Conservation (phyloP, 148 eudicot genomes). For the Agrostemma githago region DNA sequence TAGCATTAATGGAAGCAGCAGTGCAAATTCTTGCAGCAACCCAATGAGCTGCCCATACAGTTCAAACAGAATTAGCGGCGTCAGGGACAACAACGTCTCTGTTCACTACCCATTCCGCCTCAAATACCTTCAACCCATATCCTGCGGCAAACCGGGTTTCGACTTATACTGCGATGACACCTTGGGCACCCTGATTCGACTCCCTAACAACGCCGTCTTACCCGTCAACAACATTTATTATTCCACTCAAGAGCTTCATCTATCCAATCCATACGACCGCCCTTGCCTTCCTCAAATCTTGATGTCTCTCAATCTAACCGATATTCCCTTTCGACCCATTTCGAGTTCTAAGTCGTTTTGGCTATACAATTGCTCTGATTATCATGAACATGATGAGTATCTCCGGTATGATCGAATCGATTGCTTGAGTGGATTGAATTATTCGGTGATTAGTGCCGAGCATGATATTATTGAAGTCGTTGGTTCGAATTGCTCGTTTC, state of each 20-base stretch:
- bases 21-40: background rate
- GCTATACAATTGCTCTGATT: background rate
- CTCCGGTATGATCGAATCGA: background rate
- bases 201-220: conserved; percentile 2
- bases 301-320: background rate
- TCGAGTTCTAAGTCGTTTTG: background rate
- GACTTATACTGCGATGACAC: conserved; percentile 9
- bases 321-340: background rate
- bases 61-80: background rate
- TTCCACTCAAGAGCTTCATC: no score
- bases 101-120: conserved; percentile 10
- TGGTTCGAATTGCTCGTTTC: background rate
- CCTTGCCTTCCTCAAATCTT: background rate
- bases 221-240: background rate
- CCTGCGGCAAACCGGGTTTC: conserved; percentile 12
- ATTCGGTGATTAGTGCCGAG: background rate
- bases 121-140: background rate
- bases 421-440: background rate
- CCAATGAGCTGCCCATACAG: background rate
- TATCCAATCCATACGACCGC: background rate
- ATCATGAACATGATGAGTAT: no score
- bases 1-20: background rate
- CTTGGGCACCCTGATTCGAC: background rate
- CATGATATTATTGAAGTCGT: background rate
- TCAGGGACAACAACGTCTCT: background rate